Percentiles rank a stretch among this genome's conserved stretches.
Conservation (phyloP, 306 rosid genomes). For the Parietaria judaica region DNA sequence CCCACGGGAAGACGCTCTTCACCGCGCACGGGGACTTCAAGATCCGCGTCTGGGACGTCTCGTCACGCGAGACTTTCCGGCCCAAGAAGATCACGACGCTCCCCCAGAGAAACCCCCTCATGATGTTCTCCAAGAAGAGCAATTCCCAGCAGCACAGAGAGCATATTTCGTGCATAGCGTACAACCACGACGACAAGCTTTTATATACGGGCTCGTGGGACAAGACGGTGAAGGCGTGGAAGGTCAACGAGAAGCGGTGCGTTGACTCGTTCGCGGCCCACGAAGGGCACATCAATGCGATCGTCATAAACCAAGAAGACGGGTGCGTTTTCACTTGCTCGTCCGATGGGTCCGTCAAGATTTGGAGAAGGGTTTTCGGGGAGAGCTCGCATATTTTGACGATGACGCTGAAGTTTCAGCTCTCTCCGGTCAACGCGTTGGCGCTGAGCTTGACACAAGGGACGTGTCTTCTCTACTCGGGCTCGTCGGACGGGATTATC, state of each 20-base stretch:
- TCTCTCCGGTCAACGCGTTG: slow-evolving; percentile 34
- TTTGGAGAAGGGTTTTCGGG: slow-evolving; percentile 51
- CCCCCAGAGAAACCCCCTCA: slow-evolving; percentile 25
- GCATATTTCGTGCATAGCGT: slow-evolving; percentile 42
- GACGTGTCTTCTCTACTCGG: slow-evolving; percentile 35
- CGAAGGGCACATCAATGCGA: slow-evolving; percentile 42
- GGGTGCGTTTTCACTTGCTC: slow-evolving; percentile 56
- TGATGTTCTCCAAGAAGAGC: slow-evolving; percentile 24
- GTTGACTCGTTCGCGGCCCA: slow-evolving; percentile 48
- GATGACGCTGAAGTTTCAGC: slow-evolving; percentile 43
- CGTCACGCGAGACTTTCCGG: slow-evolving; percentile 24
- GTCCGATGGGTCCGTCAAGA: slow-evolving; percentile 46
- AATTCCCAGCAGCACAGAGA: slow-evolving; percentile 27
- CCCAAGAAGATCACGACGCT: slow-evolving; percentile 35
- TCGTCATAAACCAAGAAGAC: slow-evolving; percentile 40
- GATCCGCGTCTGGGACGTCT: slow-evolving; percentile 38
- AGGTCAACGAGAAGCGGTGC: slow-evolving; percentile 30
- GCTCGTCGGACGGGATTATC: slow-evolving; percentile 42
- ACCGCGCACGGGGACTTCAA: slow-evolving; percentile 39
- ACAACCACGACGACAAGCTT: slow-evolving; percentile 40
- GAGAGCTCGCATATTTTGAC: slow-evolving; percentile 49
- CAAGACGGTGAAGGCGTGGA: slow-evolving; percentile 47
- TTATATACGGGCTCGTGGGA: slow-evolving; percentile 53
- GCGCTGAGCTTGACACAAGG: slow-evolving; percentile 29
- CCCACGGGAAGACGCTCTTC: slow-evolving; percentile 28